Evolutionary conservation across 129 eudicot genomes (phyloP).

Genomic region (Centrapalus pauciflorus): DNA sequence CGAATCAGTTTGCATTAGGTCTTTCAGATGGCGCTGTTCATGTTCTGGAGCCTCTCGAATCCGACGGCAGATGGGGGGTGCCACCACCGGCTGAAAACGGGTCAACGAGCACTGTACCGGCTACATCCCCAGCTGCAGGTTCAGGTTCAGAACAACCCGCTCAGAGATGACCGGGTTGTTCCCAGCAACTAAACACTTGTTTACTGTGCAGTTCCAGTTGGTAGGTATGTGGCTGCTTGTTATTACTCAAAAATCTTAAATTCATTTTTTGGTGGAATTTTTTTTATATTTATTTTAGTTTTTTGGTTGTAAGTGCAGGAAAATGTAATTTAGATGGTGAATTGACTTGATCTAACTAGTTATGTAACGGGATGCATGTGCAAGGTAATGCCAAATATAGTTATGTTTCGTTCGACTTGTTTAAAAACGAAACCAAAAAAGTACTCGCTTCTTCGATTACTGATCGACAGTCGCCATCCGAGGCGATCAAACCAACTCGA

Average conservation of each 20-base stretch:
- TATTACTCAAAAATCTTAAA: neutral
- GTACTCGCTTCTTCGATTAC: no score
- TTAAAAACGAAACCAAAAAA: neutral
- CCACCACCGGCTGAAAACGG: conserved; percentile 74
- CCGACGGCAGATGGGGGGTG: conserved; percentile 83
- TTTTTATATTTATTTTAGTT: neutral
- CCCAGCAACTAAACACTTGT: conserved; percentile 18
- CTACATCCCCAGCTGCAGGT: conserved; percentile 57
- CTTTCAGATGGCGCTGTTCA: conserved; percentile 84
- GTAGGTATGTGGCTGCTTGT: conserved; percentile 11
- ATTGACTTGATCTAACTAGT: conserved; percentile 35
- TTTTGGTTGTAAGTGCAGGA: conserved; percentile 23
- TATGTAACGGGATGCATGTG: conserved; percentile 27
- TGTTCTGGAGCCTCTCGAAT: conserved; percentile 88
- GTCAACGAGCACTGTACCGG: conserved; percentile 47
- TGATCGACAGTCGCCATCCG: no score
- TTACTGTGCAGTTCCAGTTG: conserved; percentile 29
- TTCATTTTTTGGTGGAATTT: neutral
- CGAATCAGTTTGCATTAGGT: conserved; percentile 87
- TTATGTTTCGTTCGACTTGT: no score
- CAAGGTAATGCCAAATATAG: conserved; percentile 22
- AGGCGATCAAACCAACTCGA: no score
- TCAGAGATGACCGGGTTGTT: conserved; percentile 47
- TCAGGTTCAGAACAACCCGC: conserved; percentile 64
- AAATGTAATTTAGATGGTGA: conserved; percentile 24